Base-by-base conservation (phyloP, 2,329 filamentous ascomycete genomes). In the Aspergillus sp. region DNA sequence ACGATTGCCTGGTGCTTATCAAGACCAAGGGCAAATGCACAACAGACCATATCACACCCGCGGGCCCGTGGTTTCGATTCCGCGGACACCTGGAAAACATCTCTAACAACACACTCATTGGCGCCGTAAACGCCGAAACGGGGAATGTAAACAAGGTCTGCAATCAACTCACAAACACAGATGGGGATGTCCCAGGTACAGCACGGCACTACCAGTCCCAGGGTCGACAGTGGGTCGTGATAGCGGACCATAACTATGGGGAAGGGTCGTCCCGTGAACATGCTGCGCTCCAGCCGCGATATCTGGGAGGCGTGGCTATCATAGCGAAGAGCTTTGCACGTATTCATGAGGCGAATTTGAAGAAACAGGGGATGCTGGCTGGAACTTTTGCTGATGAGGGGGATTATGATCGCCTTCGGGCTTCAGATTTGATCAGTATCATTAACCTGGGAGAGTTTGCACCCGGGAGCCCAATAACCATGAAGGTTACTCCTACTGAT, bases 301-400 rank as follows among this genome's bases (percentile, higher is more conserved):
- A 98, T 83, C 88, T 99, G 65, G 95, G 95, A 73, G 95, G 93
- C 78, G 86, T 97, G 72, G 95, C 93, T 73, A 96, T 99, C 82
- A 96, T 99, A 76, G 93, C 89, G 73, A 89, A 91, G 75, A 91
- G 86, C 65, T 99, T 99, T 76, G 95, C 95, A 73, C 95, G 95
- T 89, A 99, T 99, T 75, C 95, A 99, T 86, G 95, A 99, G 86
- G 99, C 95, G 83, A 99, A 99, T 87, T 82, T 99, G 83, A 99
- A 99, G 91, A 99, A 99, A 89, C 95, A 99, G 87, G 95, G 95
- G 80, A 97, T 99, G 93, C 89, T 99, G 81, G 95, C 95, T 72
- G 85, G 99, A 65, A 98, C 93, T 70, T 99, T 99, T 82, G 80
- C 86, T 58, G 88, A 98, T 75, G 93, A 93, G 57, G 93, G 89